Base-by-base conservation (phyloP, 371 early-diverging fungal genomes). In the Lichtheimia ornata region DNA sequence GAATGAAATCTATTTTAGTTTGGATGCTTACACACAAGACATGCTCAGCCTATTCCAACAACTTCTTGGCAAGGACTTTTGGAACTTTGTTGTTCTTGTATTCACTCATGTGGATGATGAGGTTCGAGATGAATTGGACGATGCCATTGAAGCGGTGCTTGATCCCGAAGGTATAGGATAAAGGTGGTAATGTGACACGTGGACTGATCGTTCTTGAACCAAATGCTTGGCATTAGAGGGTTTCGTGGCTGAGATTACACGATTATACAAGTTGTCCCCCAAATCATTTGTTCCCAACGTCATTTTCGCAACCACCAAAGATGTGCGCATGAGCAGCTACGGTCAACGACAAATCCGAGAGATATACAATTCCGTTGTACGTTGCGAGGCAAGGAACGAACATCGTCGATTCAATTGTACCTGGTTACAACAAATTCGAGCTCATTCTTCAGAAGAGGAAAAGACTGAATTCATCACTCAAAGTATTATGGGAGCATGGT, bases 31-130 rank as follows among this genome's bases (percentile, higher is more conserved):
- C 61, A 82, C 84, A 2, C 84, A 86, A 66, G 82, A 81, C 52
- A 86, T 86, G 84, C 56, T 86, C 35, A 59, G 74, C 15, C 59
- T 84, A 30, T 86, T 86, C 59, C 83, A 84, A 51, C 75, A 79
- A 51, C 57, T 86, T 28, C 67, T 86, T 15, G 86, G 86, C 24
- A 81, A 74, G 22, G 79, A 82, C 22, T 86, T 86, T 54, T 86
- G 84, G 86, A 79, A 83, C 44, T 83, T 82, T 65, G 84, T 84
- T 6, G 80, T 84, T 14, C 72, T 86, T 50, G 84, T 82, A 42
- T 86, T 86, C 59, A 86, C 86, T 1, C 84, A 84, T 66, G 84
- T 83, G 17, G 86, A 86, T 58, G 84, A 84, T 56, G 82, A 84
- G 40, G 71, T 73, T 18, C 62, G 78, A 18, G 86, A 84, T 53